Base-by-base conservation (phyloP, 352 stramenopile species). In the Globisporangium parvum region DNA sequence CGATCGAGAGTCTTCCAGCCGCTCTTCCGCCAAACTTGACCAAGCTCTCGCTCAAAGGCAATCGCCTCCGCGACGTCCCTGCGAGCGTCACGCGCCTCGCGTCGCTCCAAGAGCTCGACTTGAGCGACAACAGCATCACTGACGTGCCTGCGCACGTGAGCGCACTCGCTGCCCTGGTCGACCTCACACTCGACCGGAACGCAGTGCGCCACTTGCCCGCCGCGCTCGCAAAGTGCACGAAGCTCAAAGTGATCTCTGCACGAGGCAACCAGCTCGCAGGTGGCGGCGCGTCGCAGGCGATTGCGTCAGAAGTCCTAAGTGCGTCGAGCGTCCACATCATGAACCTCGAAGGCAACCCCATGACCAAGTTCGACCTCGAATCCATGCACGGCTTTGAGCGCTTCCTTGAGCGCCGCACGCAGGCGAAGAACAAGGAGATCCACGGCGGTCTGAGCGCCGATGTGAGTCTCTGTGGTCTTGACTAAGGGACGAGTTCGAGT, bases 341-440 rank as follows among this genome's bases (percentile, higher is more conserved):
- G 70, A 88, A 94, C 50, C 58, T 94, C 20, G 82, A 94, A 49
- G 73, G 82, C 9, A 93, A 94, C 54, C 72, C 78, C 0, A 75
- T 94, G 72, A 88, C 53, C 24, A 94, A 94, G 57, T 67, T 80
- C 21, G 78, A 94, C 8, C 54, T 94, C 10, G 78, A 91, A 54
- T 55, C 53, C 31, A 93, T 94, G 85, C 70, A 88, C 18, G 82
- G 85, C 35, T 82, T 90, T 42, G 73, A 91, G 12, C 66, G 63
- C 26, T 94, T 94, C 65, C 55, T 93, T 42, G 59, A 67, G 54
- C 74, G 85, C n/a, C 85, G 85, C 33, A 93, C 77, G 40, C 65
- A 78, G 55, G 69, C 88, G 40, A 94, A 94, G 61, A 88, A 94
- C 71, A 94, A 94, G 72, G 85, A 91, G 57, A 85, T 94, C 51